Evolutionary conservation across 208 protist species (phyloP), one percentile per base, ranked within the genome.

Genomic region (Leptomonas pyrrhocoris): DNA sequence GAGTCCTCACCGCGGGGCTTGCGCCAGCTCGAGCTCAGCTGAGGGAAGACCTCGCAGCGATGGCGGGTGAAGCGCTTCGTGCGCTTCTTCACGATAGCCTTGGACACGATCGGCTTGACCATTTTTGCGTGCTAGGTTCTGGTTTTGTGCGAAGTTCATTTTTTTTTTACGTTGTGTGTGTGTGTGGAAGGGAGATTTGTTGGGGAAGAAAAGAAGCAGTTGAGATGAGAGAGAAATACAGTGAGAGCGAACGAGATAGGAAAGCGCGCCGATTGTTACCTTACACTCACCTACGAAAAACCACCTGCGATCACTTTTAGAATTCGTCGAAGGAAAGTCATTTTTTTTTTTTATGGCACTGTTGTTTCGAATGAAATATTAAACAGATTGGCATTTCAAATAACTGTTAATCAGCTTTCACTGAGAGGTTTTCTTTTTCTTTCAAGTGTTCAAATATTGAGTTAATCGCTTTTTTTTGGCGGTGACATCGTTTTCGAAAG

Each of bases 1-100:
- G 95, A 98, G 93, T 99, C 99, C 88, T 99, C 98, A 98, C 99
- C 99, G 57, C 97, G 86, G 59, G 98, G 98, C 83, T 97, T 98
- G 82, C 99, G 89, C 99, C 98, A 99, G 75, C 90, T 97, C 62
- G 87, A 80, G 76, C 82, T 86, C 48, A 99, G 92, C 81, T 97
- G 88, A 31, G 92, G 92, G 86, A 97, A 98, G 49, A 83, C 66
- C 83, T 99, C 97, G 67, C 84, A 96, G 72, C 98, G 82, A 81
- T 98, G 98, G 80, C 98, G 92, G 45, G 85, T 97, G 89, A 99
- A 99, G 85, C 93, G 94, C 88, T 98, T 98, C 66, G 94, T 97
- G 79, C 94, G 94, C 97, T 99, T 99, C 93, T 99, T 99, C 68
- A 99, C 93, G 62, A 99, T 96, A 53, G 83, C 86, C 79, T 90